Conservation (phyloP, 2,329 filamentous ascomycete genomes). For the Colletotrichum acutatum region DNA sequence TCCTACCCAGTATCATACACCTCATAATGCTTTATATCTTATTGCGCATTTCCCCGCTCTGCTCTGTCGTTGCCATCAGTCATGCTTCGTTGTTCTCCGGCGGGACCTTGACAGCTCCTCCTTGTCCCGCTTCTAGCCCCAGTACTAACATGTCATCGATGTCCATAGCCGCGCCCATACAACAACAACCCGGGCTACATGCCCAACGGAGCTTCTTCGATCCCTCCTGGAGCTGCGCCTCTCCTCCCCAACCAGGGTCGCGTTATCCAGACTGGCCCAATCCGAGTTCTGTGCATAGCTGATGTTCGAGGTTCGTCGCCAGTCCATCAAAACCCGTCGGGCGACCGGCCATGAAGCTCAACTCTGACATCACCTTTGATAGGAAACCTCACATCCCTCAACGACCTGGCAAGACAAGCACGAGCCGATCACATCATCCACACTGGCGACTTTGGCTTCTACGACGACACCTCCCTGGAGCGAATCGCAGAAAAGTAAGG, state of each 20-base stretch:
- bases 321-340: slow-evolving; percentile 19
- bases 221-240: slow-evolving; percentile 70
- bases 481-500: slow-evolving; percentile 97
- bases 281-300: slow-evolving; percentile 76
- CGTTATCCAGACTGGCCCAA: slow-evolving; percentile 72
- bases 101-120: slow-evolving; percentile 19
- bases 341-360: neutral
- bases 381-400: slow-evolving; percentile 96
- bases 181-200: slow-evolving; percentile 68
- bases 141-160: slow-evolving; percentile 29
- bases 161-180: slow-evolving; percentile 53
- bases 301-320: slow-evolving; percentile 73
- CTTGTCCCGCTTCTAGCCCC: slow-evolving; percentile 19
- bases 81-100: slow-evolving; percentile 1
- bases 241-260: slow-evolving; percentile 76
- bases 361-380: slow-evolving; percentile 18
- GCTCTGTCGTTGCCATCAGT: slow-evolving; percentile 1
- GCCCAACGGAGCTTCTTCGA: slow-evolving; percentile 68
- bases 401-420: slow-evolving; percentile 94
- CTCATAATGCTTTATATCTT: neutral
- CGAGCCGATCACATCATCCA: slow-evolving; percentile 98
- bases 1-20: neutral
- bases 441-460: slow-evolving; percentile 99
- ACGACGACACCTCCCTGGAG: slow-evolving; percentile 94
- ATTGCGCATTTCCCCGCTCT: neutral